These are phyloP conservation scores for Cicer cuneatum DNA, from an alignment of 306 rosid species.

Conservation along the genomic window DNA sequence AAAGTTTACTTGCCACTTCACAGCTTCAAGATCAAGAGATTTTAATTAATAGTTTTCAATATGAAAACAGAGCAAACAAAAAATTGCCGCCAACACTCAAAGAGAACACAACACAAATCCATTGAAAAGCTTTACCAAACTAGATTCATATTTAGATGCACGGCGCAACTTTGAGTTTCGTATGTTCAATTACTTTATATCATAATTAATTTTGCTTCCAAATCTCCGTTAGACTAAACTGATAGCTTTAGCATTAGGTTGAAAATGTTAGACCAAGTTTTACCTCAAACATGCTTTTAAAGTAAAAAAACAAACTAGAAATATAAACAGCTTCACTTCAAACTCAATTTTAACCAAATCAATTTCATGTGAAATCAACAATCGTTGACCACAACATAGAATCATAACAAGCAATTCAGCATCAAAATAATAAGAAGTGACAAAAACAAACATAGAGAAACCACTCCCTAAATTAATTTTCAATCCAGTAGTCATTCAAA, in stretches of 20 bases:
- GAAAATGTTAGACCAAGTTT: neutral
- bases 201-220: neutral
- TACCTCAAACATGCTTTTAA: neutral
- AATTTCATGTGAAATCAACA: neutral
- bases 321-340: neutral
- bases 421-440: neutral
- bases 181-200: neutral
- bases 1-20: neutral
- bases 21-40: neutral
- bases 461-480: neutral
- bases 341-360: slow-evolving; percentile 4
- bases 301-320: neutral
- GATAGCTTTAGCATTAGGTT: neutral
- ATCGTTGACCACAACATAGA: neutral
- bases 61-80: neutral
- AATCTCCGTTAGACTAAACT: neutral
- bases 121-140: neutral
- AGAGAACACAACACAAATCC: neutral
- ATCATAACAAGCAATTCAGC: neutral
- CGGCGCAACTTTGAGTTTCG: neutral
- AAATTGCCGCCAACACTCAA: neutral
- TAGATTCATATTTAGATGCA: neutral
- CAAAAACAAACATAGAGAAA: neutral
- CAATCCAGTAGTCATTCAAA: neutral
- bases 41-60: neutral